Percentiles rank a stretch among this genome's conserved stretches.
These are phyloP conservation scores for Entomortierella chlamydospora DNA, from an alignment of 192 early-diverging fungal species.

Conservation along the genomic window DNA sequence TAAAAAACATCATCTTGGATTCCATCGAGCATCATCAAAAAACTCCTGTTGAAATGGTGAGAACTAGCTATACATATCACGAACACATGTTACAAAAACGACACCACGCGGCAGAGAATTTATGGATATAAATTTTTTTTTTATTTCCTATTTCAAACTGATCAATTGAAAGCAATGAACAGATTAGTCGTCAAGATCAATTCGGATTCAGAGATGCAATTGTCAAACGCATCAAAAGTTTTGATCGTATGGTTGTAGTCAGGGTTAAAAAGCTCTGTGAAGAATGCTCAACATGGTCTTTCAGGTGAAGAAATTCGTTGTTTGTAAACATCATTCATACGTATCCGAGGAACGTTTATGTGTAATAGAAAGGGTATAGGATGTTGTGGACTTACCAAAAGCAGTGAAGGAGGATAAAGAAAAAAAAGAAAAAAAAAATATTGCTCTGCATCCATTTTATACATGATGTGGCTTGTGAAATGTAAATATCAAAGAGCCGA, in stretches of 20 bases:
- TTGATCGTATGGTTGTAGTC: conserved; percentile 30
- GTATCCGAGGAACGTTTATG: background rate
- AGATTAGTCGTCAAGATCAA: conserved; percentile 4
- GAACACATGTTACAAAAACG: background rate
- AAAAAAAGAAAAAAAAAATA: conserved; percentile 19
- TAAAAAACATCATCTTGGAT: conserved; percentile 48
- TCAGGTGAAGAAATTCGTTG: conserved; percentile 59
- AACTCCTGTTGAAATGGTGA: too few relatives aligned
- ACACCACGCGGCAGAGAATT: background rate
- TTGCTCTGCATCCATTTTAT: background rate
- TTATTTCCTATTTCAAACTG: conserved; percentile 21
- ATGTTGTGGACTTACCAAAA: background rate
- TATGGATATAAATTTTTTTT: conserved; percentile 1
- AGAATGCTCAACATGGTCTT: conserved; percentile 56
- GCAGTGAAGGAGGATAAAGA: conserved; percentile 2
- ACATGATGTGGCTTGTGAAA: background rate
- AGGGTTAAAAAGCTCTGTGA: conserved; percentile 59
- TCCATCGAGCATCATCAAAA: conserved; percentile 9
- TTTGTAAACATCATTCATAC: conserved; percentile 56
- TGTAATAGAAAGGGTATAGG: background rate
- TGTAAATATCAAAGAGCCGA: too few relatives aligned
- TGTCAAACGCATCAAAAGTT: background rate
- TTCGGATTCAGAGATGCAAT: background rate
- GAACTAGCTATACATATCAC: too few relatives aligned
- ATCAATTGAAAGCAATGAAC: background rate